Evolutionary conservation across 192 early-diverging fungal species (phyloP), one percentile per base, ranked within the genome.

Genomic region (Mortierella claussenii): DNA sequence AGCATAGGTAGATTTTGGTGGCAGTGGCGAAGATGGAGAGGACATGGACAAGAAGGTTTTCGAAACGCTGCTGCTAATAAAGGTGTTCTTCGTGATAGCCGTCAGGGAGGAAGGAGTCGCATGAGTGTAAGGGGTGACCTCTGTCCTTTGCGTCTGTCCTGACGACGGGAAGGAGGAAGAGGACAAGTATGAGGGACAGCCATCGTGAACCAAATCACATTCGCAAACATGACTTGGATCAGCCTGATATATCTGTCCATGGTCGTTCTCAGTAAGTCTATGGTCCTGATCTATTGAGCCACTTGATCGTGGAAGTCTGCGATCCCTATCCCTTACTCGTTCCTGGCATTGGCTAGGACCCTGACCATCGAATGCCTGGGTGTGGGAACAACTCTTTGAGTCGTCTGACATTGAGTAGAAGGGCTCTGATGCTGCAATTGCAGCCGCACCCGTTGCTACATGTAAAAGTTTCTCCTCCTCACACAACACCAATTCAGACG

Each of bases 11-110:
- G 32, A 8, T 40, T 1, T 31, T 17, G 9, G 43, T 28, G 54
- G 5, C 42, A 50, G 31, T 68, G 46, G 6, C 48, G 10, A 17
- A 10, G 52, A 46, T 55, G 51, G 7, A 23, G 43, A 55, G 51
- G 63, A 48, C 65, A 58, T 43, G 36, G 65, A 42, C 65, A 58
- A 57, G 36, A 54, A 58, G 34, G n/a, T n/a, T n/a, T n/a, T n/a
- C n/a, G n/a, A n/a, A n/a, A n/a, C n/a, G n/a, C n/a, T n/a, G n/a
- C n/a, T n/a, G n/a, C n/a, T n/a, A n/a, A n/a, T n/a, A n/a, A n/a
- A n/a, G n/a, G n/a, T n/a, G n/a, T n/a, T n/a, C n/a, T n/a, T n/a
- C n/a, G n/a, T n/a, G n/a, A n/a, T n/a, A n/a, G n/a, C n/a, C n/a
- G 50, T 64, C 42, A 12, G 27, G 28, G 27, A 0, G 21, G 30